A percentile compares a stretch with the other conserved stretches of the same genome.
Conservation (phyloP, 1,284 basidiomycete genomes). For the Boletus hoseneyae region DNA sequence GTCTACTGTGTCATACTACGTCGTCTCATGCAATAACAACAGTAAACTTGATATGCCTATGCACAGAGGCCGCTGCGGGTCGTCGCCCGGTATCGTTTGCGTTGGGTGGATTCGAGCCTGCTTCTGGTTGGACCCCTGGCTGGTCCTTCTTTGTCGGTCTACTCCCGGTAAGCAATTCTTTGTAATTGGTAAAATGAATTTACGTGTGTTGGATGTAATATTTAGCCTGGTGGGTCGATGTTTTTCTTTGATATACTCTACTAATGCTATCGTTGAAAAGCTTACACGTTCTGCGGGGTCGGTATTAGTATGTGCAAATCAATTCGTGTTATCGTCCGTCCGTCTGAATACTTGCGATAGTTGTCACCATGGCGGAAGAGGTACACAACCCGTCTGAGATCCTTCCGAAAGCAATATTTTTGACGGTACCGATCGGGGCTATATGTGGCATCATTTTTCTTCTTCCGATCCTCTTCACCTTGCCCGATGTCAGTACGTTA, state of each 20-base stretch:
- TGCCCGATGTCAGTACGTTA: constrained; percentile 54
- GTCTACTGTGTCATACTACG: neutral
- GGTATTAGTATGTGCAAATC: constrained; percentile 45
- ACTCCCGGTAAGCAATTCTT: constrained; percentile 40
- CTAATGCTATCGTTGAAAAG: constrained; percentile 23
- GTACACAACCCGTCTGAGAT: constrained; percentile 54
- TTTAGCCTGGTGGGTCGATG: constrained; percentile 36
- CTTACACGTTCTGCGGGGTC: constrained; percentile 49
- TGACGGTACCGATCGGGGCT: constrained; percentile 62
- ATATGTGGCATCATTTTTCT: constrained; percentile 57
- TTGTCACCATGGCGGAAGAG: constrained; percentile 30
- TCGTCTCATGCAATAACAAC: constrained; percentile 6
- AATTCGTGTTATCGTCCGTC: neutral
- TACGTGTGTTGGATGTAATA: too few species aligned
- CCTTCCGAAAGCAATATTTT: constrained; percentile 57
- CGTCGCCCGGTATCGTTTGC: constrained; percentile 46
- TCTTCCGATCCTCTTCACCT: constrained; percentile 65
- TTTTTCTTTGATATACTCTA: neutral
- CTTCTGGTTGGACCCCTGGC: constrained; percentile 54
- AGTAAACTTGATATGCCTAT: constrained; percentile 49
- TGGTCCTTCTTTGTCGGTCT: constrained; percentile 31
- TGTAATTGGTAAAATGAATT: too few species aligned
- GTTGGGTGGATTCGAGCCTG: constrained; percentile 46
- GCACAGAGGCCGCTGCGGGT: constrained; percentile 46
- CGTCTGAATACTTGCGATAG: constrained; percentile 28